Conservation (phyloP, 805 yeast species). For the Limtongia smithiae region DNA sequence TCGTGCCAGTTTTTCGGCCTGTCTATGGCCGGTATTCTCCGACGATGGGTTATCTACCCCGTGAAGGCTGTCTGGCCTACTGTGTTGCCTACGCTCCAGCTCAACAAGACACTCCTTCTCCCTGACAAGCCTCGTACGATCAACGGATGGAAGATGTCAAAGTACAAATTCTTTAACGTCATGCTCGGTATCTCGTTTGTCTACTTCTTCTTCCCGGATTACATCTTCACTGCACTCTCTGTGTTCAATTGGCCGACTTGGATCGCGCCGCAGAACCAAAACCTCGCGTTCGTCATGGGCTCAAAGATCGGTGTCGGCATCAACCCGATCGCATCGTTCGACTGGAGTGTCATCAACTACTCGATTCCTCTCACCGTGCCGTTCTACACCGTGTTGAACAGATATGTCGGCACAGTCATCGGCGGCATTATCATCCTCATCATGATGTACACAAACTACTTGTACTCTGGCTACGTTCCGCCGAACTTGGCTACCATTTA, state of each 20-base stretch:
- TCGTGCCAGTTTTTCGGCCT: conserved; percentile 63
- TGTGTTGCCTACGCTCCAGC: conserved; percentile 51
- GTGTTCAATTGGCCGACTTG: conserved; percentile 60
- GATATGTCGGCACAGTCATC: conserved; percentile 39
- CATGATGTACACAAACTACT: conserved; percentile 50
- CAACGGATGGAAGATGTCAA: conserved; percentile 58
- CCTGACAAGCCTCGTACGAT: conserved; percentile 36
- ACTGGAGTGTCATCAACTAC: conserved; percentile 53
- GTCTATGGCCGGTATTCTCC: conserved; percentile 62
- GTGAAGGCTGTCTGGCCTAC: conserved; percentile 66
- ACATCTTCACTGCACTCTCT: conserved; percentile 55
- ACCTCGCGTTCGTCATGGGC: conserved; percentile 64
- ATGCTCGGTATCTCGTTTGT: conserved; percentile 44
- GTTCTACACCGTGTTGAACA: conserved; percentile 45
- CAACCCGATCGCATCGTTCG: conserved; percentile 60
- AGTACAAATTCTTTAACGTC: conserved; percentile 47
- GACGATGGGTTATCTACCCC: conserved; percentile 56
- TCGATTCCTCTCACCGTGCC: conserved; percentile 37
- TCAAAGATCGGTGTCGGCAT: conserved; percentile 61
- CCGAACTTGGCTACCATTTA: conserved; percentile 46
- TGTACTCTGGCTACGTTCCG: conserved; percentile 43
- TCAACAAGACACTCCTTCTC: conserved; percentile 13
- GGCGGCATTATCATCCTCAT: conserved; percentile 54
- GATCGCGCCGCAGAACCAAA: conserved; percentile 55
- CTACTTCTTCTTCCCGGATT: conserved; percentile 62